Conservation (phyloP, 805 yeast genomes). For the Clavispora asparagi region DNA sequence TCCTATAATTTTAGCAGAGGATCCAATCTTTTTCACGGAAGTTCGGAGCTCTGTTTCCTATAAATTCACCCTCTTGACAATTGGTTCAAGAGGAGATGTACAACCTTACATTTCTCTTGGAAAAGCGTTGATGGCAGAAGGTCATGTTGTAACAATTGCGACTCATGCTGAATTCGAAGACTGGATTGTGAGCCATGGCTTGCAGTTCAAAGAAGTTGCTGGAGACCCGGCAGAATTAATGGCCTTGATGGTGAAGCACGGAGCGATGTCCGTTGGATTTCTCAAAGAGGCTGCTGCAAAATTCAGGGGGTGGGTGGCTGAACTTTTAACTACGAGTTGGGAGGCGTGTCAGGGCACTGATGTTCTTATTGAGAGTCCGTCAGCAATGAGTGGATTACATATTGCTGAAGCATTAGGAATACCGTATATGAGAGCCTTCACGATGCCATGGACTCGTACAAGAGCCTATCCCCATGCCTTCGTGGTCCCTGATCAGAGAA, state of each 20-base stretch:
- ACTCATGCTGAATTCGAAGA: conserved; percentile 77
- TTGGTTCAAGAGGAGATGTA: conserved; percentile 95
- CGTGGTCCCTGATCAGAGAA: conserved; percentile 86
- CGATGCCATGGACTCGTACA: conserved; percentile 98
- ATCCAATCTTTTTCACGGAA: conserved; percentile 48
- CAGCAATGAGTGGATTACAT: conserved; percentile 93
- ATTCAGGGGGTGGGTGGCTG: conserved; percentile 79
- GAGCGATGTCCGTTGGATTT: conserved; percentile 77
- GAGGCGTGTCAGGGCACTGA: conserved; percentile 80
- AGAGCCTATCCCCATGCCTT: conserved; percentile 96
- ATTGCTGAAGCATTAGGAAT: conserved; percentile 88
- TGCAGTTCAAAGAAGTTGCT: conserved; percentile 70
- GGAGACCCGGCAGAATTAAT: conserved; percentile 91
- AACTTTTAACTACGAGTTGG: conserved; percentile 73
- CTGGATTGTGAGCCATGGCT: conserved; percentile 66
- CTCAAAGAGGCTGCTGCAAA: conserved; percentile 75
- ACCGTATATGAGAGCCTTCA: conserved; percentile 91
- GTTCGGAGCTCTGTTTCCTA: conserved; percentile 50
- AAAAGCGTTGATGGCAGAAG: conserved; percentile 70
- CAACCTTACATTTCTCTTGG: conserved; percentile 95
- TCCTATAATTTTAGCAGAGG: conserved; percentile 65
- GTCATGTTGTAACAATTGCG: conserved; percentile 79
- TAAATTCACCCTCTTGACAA: conserved; percentile 69
- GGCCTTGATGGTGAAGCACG: conserved; percentile 90
- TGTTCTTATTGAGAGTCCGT: conserved; percentile 88